phyloP scores from a whole-genome alignment of 805 yeast genomes.

The Yamadazyma scolyti region DNA sequence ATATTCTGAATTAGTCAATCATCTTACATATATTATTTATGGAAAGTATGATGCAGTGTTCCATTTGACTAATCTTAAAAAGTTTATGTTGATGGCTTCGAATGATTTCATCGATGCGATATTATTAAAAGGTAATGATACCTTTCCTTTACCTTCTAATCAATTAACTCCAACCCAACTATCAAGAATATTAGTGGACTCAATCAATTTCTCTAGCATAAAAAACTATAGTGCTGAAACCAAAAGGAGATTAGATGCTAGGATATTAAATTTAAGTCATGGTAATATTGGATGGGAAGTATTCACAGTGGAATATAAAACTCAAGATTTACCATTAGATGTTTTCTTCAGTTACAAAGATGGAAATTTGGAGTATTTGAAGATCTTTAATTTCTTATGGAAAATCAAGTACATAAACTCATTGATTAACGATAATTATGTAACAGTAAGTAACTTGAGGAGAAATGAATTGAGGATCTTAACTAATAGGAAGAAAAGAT shows the following conservation, averaged over 20 bases:
- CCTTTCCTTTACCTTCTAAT: slow-evolving; percentile 61
- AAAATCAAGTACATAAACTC: slow-evolving; percentile 61
- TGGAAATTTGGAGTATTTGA: slow-evolving; percentile 54
- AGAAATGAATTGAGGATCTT: slow-evolving; percentile 18
- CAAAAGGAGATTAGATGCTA: slow-evolving; percentile 68
- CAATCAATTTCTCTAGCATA: slow-evolving; percentile 55
- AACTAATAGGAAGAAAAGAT: slow-evolving; percentile 17
- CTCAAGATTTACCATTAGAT: slow-evolving; percentile 53
- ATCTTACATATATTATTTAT: slow-evolving; percentile 47
- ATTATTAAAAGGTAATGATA: slow-evolving; percentile 48
- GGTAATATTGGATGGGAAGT: slow-evolving; percentile 84
- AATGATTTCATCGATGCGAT: slow-evolving; percentile 81
- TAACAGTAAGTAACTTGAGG: slow-evolving; percentile 23
- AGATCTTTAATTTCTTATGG: slow-evolving; percentile 85
- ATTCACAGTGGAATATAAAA: slow-evolving; percentile 76
- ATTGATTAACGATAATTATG: slow-evolving; percentile 38
- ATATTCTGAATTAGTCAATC: slow-evolving; percentile 50
- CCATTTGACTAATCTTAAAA: slow-evolving; percentile 62
- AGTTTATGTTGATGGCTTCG: slow-evolving; percentile 63
- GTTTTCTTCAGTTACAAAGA: slow-evolving; percentile 24
- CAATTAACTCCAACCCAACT: slow-evolving; percentile 62
- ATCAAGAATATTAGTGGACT: slow-evolving; percentile 59
- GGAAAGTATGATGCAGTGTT: slow-evolving; percentile 43
- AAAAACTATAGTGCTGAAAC: slow-evolving; percentile 36
- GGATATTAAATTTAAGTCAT: slow-evolving; percentile 70